Percentiles rank a stretch among this genome's conserved stretches.
These are phyloP conservation scores for Clitopilus hobsonii DNA, from an alignment of 768 basidiomycete species.

Conservation along the genomic window DNA sequence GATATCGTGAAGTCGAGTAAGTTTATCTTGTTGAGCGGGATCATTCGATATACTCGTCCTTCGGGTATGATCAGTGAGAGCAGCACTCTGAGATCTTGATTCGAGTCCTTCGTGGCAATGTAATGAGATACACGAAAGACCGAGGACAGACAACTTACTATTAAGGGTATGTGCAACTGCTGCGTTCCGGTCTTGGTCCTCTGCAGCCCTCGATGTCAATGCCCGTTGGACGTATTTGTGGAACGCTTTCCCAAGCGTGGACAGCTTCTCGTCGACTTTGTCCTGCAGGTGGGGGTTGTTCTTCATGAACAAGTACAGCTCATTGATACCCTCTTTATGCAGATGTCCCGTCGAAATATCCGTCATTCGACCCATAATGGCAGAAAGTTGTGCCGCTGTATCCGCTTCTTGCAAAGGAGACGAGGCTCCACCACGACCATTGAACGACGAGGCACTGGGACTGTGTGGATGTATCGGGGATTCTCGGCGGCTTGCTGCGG, in stretches of 20 bases:
- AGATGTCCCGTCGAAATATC: conserved; percentile 85
- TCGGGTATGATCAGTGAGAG: conserved; percentile 21
- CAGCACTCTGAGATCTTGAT: conserved; percentile 37
- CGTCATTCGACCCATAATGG: conserved; percentile 82
- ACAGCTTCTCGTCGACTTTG: conserved; percentile 82
- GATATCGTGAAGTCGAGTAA: conserved; percentile 73
- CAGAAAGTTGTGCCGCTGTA: conserved; percentile 77
- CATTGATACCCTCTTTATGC: conserved; percentile 93
- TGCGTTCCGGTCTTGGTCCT: conserved; percentile 75
- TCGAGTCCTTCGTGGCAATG: conserved; percentile 49
- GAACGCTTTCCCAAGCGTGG: conserved; percentile 86
- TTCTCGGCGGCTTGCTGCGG: conserved; percentile 39
- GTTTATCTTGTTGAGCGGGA: conserved; percentile 51
- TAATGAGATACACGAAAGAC: conserved; percentile 4
- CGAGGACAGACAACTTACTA: conserved; percentile 42
- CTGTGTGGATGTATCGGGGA: conserved; percentile 67
- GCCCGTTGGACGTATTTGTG: conserved; percentile 89
- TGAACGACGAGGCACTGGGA: conserved; percentile 59
- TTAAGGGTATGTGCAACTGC: conserved; percentile 82
- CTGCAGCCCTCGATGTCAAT: conserved; percentile 80
- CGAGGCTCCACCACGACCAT: conserved; percentile 46
- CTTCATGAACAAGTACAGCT: conserved; percentile 90
- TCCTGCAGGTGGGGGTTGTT: conserved; percentile 81
- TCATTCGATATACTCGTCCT: conserved; percentile 24
- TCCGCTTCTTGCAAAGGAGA: conserved; percentile 75